Conservation (phyloP, 2,329 filamentous ascomycete genomes). For the Teratosphaeria nubilosa region DNA sequence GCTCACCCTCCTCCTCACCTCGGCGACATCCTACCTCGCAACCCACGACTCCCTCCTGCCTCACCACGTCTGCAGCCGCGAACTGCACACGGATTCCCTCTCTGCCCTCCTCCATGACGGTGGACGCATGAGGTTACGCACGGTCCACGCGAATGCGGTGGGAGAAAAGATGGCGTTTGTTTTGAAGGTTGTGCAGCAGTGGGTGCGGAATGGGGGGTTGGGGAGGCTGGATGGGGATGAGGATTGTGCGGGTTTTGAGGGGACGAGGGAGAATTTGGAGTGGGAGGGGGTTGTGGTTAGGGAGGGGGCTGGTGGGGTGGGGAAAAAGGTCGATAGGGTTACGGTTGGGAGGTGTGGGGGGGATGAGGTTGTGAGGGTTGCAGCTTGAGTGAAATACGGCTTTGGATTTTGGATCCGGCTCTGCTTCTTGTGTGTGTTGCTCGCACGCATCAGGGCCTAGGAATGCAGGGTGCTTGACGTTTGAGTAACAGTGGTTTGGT, state of each 20-base stretch:
- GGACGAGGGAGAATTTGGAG: constrained; percentile 22
- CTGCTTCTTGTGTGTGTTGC: neutral
- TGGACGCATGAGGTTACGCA: constrained; percentile 33
- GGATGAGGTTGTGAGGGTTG: constrained; percentile 18
- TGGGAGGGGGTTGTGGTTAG: constrained; percentile 36
- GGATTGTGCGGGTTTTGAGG: constrained; percentile 15
- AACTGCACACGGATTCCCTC: constrained; percentile 60
- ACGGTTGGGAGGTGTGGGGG: constrained; percentile 40
- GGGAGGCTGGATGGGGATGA: constrained; percentile 37
- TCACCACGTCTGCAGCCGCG: constrained; percentile 57
- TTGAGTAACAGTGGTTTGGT: neutral
- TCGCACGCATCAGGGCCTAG: too few species aligned
- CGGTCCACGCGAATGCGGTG: constrained; percentile 63
- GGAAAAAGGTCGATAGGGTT: constrained; percentile 35
- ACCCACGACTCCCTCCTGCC: constrained; percentile 52
- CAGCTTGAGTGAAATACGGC: neutral
- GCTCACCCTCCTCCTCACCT: constrained; percentile 65
- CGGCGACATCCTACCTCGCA: constrained; percentile 56
- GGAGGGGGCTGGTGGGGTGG: constrained; percentile 25
- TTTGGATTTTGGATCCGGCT: neutral
- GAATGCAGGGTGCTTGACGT: too few species aligned
- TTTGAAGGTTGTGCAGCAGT: constrained; percentile 56
- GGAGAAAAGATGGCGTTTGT: constrained; percentile 67
- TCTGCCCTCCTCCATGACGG: constrained; percentile 59
- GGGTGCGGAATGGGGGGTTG: constrained; percentile 59